Base-by-base conservation (phyloP, 1,284 basidiomycete genomes). In the Rhodofomes roseus region DNA sequence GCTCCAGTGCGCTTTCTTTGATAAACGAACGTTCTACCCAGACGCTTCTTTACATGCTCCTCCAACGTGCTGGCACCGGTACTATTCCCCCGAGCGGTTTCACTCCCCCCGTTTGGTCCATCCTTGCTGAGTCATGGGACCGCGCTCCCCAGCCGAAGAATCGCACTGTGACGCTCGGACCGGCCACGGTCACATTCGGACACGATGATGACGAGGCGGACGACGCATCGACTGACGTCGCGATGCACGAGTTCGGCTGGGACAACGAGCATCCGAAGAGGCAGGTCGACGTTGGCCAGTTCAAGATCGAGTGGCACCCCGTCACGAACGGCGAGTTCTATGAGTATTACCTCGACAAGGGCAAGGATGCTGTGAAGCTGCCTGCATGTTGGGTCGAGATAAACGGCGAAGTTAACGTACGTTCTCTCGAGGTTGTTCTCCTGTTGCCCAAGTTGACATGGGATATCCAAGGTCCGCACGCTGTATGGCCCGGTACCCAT, bases 1-100 rank as follows among this genome's bases (percentile, higher is more conserved):
- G 4, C 1, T 2, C 12, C 8, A 29, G 29, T 20, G 27, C 18
- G 8, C 29, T 6, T 14, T 40, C 12, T 8, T 46, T 59, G 9
- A 57, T 29, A 1, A 34, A 43, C 23, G 7, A 55, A 29, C 11
- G n/a, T n/a, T 7, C 12, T 1, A 23, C 55, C 61, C 57, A 90
- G 82, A 99, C 97, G 0, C 78, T 98, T 34, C 79, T 98, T 1
- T 98, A 98, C 76, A 98, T 96, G 93, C 84, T 96, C 7, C 71
- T 95, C 11, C 95, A 96, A 71, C 83, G 86, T 44, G 85, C 87
- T 20, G 90, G 88, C 9, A 81, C 78, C 0, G 86, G 90, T 8
- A 94, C 94, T 1, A 80, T 93, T 41, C 83, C 92, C 4, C 96
- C 96, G 0, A 78, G 81, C 0, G 89, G 86, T 3, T 94, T 95